phyloP scores from a whole-genome alignment of 139 green algal genomes.

The Chlorella sp. region DNA sequence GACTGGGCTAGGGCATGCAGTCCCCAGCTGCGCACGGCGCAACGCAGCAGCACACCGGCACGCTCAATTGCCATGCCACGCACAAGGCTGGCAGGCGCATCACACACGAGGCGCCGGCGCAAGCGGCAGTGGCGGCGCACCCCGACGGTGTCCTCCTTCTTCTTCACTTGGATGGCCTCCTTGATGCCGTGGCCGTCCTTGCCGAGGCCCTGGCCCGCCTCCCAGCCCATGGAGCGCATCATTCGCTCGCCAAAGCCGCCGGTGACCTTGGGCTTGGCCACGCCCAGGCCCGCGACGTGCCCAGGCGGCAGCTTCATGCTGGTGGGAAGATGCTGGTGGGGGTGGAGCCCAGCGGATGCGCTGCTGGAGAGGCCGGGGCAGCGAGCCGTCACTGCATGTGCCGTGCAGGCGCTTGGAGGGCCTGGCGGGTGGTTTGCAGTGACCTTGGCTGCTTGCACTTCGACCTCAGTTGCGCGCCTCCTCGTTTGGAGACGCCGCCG shows the following conservation, averaged over 20 bases:
- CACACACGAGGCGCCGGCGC: background rate
- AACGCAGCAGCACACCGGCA: background rate
- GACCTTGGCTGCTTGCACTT: too few relatives aligned
- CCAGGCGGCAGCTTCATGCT: constrained; percentile 88
- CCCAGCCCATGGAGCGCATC: constrained; percentile 84
- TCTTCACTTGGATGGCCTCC: constrained; percentile 79
- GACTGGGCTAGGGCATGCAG: background rate
- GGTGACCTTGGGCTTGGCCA: constrained; percentile 72
- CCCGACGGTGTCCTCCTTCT: constrained; percentile 85
- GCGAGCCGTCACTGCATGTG: too few relatives aligned
- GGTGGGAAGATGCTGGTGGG: background rate
- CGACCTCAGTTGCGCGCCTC: too few relatives aligned
- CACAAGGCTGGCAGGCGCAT: background rate
- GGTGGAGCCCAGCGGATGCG: background rate
- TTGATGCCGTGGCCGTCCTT: constrained; percentile 73
- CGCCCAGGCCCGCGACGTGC: constrained; percentile 75
- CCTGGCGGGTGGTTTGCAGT: too few relatives aligned
- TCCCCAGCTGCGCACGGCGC: background rate
- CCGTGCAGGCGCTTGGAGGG: too few relatives aligned
- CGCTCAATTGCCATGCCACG: background rate
- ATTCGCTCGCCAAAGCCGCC: constrained; percentile 85
- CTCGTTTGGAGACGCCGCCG: too few relatives aligned
- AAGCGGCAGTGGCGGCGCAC: constrained; percentile 48
- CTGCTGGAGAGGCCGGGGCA: background rate
- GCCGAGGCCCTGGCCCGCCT: constrained; percentile 79